Percentiles rank a stretch among this genome's conserved stretches.
These are phyloP conservation scores for Scenedesmus sp. DNA, from an alignment of 163 green algal genomes.

Conservation along the genomic window DNA sequence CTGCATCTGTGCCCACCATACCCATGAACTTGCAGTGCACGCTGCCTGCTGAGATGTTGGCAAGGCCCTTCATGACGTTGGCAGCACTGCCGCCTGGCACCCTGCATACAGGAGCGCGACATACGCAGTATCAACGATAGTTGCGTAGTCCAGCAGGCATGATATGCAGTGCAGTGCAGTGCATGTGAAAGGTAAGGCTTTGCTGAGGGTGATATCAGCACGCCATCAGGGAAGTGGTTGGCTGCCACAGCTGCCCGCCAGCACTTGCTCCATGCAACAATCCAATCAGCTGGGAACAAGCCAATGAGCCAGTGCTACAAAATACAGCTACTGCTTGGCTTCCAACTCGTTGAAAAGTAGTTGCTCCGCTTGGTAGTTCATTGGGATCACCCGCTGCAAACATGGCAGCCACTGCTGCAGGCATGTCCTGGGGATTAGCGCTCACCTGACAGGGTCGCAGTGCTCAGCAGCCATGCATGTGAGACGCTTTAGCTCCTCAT, in stretches of 20 bases:
- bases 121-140: not conserved
- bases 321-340: not conserved
- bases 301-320: not conserved
- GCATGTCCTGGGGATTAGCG: not conserved
- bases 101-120: constrained; percentile 51
- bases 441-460: constrained; percentile 17
- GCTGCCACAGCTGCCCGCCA: too few relatives aligned
- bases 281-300: not conserved
- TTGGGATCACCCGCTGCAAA: too few relatives aligned
- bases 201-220: not conserved
- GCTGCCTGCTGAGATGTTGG: constrained; percentile 60
- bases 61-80: constrained; percentile 84
- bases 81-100: constrained; percentile 81
- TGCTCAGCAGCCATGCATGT: constrained; percentile 1
- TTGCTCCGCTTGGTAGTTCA: too few relatives aligned
- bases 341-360: not conserved
- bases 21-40: constrained; percentile 73
- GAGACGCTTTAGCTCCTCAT: constrained; percentile 6
- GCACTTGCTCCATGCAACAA: too few relatives aligned
- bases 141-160: not conserved
- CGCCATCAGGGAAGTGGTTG: too few relatives aligned
- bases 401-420: not conserved
- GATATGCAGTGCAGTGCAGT: not conserved
- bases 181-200: not conserved
- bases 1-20: constrained; percentile 78